Evolutionary conservation across 2,329 filamentous ascomycete genomes (phyloP), one percentile per base, ranked within the genome.

Genomic region (Talaromyces sp.): DNA sequence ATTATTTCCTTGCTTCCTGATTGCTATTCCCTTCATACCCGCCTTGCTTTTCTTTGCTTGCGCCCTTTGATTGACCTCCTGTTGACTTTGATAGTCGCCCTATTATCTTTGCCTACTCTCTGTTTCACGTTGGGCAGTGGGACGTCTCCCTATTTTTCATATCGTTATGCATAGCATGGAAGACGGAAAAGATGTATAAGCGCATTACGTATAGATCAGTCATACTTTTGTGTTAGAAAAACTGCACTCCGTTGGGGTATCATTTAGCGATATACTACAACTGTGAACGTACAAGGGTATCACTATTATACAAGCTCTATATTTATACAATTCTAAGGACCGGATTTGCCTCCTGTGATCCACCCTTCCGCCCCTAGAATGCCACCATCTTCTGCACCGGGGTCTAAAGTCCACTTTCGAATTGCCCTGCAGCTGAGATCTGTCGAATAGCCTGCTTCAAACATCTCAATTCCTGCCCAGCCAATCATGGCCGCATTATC

Each of bases 401-500:
- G 75, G 69, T 93, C 89, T 71, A 95, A 81, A 2, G 85, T 79
- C 91, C 91, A 96, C 69, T 85, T 89, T 48, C 81, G 79, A 46
- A 88, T 69, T 2, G 86, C 81, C 48, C 80, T 70, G 58, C 86
- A 81, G 22, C 77, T 79, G 57, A 92, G 67, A 19, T 82, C 80
- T 8, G 84, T 87, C 59, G 78, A 74, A 79, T 84, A 92, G 0
- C 93, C 92, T 1, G 83, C 84, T 71, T 89, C 82, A 68, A 83
- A 97, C 92, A 99, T 97, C 75, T 97, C 92, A 63, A 92, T 81
- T 0, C 88, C 94, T 1, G 92, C 81, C 93, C 94, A 97, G 1
- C 88, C 93, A 70, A 97, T 92, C 94, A 99, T 99, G 50, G 91
- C 90, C 11, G 94, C 94, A 73, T 99, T 97, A 68, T 99, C 94